Evolutionary conservation across 164 flowering plant species (phyloP).

Genomic region (Brasenia schreberi): DNA sequence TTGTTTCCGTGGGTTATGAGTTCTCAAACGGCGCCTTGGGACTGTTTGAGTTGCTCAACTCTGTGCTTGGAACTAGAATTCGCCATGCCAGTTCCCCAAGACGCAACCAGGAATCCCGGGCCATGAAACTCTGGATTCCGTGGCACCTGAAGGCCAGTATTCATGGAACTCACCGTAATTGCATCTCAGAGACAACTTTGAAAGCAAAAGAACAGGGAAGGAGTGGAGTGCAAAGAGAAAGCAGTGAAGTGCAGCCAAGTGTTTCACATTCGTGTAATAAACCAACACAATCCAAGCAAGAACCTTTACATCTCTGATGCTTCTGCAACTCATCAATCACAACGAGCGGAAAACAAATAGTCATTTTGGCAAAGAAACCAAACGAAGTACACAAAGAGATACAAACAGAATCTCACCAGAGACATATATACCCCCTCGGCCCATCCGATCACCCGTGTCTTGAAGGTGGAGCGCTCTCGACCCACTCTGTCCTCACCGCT

Average conservation of each 20-base stretch:
- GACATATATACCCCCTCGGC: not conserved
- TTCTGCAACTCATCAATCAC: not conserved
- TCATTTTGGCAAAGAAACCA: not conserved
- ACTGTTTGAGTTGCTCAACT: too few species aligned
- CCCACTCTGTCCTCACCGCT: not conserved
- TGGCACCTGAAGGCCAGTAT: too few species aligned
- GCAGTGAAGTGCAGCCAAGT: not conserved
- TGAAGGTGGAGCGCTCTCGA: not conserved
- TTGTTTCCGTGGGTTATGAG: too few species aligned
- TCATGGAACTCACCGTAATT: too few species aligned
- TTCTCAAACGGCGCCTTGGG: too few species aligned
- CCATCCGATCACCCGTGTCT: not conserved
- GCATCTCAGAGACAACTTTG: too few species aligned
- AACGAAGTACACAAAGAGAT: not conserved
- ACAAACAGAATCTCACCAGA: not conserved
- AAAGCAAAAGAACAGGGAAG: too few species aligned
- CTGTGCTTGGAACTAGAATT: too few species aligned
- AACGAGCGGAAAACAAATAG: not conserved
- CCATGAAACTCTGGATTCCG: too few species aligned
- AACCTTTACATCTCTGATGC: not conserved
- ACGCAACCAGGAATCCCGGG: too few species aligned
- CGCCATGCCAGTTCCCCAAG: too few species aligned
- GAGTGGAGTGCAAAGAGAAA: too few species aligned
- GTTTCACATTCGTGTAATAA: not conserved
- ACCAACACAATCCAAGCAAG: not conserved